Base-by-base conservation (phyloP, 306 rosid species). In the Vicia faba region DNA sequence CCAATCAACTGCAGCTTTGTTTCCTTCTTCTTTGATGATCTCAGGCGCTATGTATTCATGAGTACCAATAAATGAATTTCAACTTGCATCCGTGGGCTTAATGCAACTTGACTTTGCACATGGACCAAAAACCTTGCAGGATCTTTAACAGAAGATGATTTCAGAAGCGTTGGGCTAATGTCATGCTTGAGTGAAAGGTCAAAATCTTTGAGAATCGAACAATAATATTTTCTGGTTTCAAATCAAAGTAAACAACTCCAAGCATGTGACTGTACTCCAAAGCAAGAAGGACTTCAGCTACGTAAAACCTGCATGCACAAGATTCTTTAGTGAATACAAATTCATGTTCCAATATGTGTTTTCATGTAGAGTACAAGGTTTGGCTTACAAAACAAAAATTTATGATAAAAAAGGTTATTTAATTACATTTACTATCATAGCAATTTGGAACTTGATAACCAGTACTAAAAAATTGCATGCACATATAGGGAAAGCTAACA, bases 41-140 rank as follows among this genome's bases (percentile, higher is more conserved):
- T 90, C 96, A 0, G 96, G 96, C n/a, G 96, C 96, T 61, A 90
- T 65, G 88, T 90, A 90, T 83, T 90, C 96, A 8, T 90, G 96
- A 50, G 96, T 90, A 71, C 96, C 96, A 0, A 90, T 95, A 69
- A 90, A 90, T 43, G 96, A 90, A 78, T 90, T 90, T 61, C 95
- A 90, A 67, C 96, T 79, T 18, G 95, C 95, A 38, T 87, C 88
- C 0, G 87, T 87, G 31, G 96, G n/a, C n/a, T n/a, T n/a, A n/a
- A n/a, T n/a, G n/a, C n/a, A n/a, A n/a, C n/a, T n/a, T n/a, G n/a
- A n/a, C n/a, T n/a, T n/a, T n/a, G n/a, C n/a, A n/a, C n/a, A n/a
- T n/a, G n/a, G n/a, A n/a, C n/a, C n/a, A n/a, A n/a, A n/a, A n/a
- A n/a, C n/a, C n/a, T n/a, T n/a, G 28, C 86, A 31, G 88, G 87